phyloP scores from a whole-genome alignment of 2,329 filamentous ascomycete genomes.

The Onygenales sp. region DNA sequence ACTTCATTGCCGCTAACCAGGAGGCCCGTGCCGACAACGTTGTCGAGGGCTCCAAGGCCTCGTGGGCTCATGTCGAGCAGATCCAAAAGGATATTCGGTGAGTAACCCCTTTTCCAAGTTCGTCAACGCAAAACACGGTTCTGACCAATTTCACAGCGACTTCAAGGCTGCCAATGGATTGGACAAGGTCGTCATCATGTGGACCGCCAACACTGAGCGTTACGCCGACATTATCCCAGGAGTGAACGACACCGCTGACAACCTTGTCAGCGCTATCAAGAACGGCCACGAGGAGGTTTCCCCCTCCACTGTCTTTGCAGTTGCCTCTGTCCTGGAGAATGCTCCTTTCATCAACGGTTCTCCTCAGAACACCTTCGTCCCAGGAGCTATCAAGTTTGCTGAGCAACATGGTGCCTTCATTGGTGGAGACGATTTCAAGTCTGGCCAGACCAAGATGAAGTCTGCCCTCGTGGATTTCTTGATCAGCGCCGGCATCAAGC shows the following conservation, averaged over 20 bases:
- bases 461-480: constrained; percentile 96
- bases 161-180: constrained; percentile 81
- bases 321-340: constrained; percentile 83
- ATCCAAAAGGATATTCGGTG: constrained; percentile 85
- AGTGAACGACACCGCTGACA: constrained; percentile 94
- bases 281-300: constrained; percentile 81
- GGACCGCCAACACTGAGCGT: constrained; percentile 98
- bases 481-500: constrained; percentile 96
- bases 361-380: constrained; percentile 97
- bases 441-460: constrained; percentile 99
- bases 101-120: constrained; percentile 16
- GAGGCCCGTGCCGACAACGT: constrained; percentile 92
- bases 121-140: neutral
- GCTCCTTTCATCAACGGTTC: constrained; percentile 98
- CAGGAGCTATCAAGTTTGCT: constrained; percentile 80
- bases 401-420: constrained; percentile 83
- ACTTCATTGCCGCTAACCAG: constrained; percentile 98
- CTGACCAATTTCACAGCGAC: constrained; percentile 42
- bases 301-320: constrained; percentile 90
- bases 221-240: constrained; percentile 81
- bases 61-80: constrained; percentile 78
- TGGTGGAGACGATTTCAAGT: constrained; percentile 98
- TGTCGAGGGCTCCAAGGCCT: constrained; percentile 73
- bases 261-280: constrained; percentile 81
- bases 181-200: constrained; percentile 94